phyloP scores from a whole-genome alignment of 2,329 filamentous ascomycete genomes.

The Aspergillus viridinutans region DNA sequence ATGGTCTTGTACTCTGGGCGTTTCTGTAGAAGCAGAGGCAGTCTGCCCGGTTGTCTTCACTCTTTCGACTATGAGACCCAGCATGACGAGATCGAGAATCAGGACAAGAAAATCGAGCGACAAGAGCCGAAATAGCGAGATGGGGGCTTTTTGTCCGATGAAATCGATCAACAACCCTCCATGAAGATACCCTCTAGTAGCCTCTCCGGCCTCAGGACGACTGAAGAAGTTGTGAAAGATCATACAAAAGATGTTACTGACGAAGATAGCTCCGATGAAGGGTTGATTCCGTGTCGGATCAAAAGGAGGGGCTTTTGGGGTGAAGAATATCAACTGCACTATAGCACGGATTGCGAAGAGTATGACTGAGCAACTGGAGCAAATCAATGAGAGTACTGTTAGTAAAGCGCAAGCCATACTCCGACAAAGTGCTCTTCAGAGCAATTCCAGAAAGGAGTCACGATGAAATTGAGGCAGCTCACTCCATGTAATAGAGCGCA shows the following conservation, averaged over 20 bases:
- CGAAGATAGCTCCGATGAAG: slow-evolving; percentile 52
- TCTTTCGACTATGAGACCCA: slow-evolving; percentile 52
- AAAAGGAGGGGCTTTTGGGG: slow-evolving; percentile 53
- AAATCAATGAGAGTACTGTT: background rate
- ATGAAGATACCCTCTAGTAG: slow-evolving; percentile 53
- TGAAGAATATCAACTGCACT: slow-evolving; percentile 56
- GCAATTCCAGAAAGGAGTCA: background rate
- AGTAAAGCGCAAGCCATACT: background rate
- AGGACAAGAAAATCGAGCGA: slow-evolving; percentile 53
- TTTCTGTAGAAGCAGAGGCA: slow-evolving; percentile 8
- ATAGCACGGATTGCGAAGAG: slow-evolving; percentile 53
- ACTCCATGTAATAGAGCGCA: slow-evolving; percentile 62
- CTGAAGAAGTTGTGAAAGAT: slow-evolving; percentile 53
- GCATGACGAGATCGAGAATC: slow-evolving; percentile 53
- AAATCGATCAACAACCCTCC: slow-evolving; percentile 63
- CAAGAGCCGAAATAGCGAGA: slow-evolving; percentile 50
- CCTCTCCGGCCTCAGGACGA: slow-evolving; percentile 50
- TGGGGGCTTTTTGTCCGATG: slow-evolving; percentile 57
- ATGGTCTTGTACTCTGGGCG: slow-evolving; percentile 46
- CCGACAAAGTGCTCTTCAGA: background rate
- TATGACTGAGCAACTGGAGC: slow-evolving; percentile 53
- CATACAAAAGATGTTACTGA: slow-evolving; percentile 54
- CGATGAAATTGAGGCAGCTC: slow-evolving; percentile 24
- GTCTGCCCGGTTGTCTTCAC: slow-evolving; percentile 41
- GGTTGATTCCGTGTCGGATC: slow-evolving; percentile 50